Conservation (phyloP, 768 basidiomycete genomes). For the Mycena olivaceomarginata region DNA sequence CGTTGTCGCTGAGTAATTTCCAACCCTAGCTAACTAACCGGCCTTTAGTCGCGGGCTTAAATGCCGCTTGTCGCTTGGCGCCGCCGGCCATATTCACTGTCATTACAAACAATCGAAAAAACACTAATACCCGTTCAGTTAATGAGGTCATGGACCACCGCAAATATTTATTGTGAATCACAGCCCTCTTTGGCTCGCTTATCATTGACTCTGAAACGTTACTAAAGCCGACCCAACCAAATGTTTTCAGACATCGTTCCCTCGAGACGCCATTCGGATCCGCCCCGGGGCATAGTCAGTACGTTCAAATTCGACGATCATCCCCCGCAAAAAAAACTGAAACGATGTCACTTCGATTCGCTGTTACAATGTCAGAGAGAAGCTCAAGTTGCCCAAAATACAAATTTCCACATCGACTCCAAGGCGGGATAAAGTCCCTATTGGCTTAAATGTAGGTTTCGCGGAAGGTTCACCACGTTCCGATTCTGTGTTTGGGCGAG, state of each 20-base stretch:
- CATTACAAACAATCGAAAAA: background rate
- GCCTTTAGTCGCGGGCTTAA: background rate
- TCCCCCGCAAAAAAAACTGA: background rate
- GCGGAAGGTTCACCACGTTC: background rate
- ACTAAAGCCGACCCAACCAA: background rate
- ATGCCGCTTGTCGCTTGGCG: background rate
- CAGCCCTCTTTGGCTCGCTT: background rate
- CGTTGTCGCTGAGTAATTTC: too few relatives aligned
- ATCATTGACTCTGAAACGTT: background rate
- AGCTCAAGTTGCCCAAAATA: background rate
- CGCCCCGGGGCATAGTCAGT: background rate
- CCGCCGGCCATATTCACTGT: background rate
- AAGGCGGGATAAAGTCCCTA: background rate
- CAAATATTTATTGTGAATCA: background rate
- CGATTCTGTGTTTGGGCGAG: conserved; percentile 4
- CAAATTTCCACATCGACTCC: background rate
- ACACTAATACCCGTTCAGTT: background rate
- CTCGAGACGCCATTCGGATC: conserved; percentile 6
- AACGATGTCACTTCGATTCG: too few relatives aligned
- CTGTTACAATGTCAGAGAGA: too few relatives aligned
- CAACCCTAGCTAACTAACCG: too few relatives aligned
- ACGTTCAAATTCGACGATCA: conserved; percentile 2
- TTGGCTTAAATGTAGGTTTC: background rate
- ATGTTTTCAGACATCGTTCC: conserved; percentile 8
- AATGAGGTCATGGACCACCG: background rate